Percentiles rank a stretch among this genome's conserved stretches.
Conservation (phyloP, 106 monocot species). For the Narthecium ossifragum region DNA sequence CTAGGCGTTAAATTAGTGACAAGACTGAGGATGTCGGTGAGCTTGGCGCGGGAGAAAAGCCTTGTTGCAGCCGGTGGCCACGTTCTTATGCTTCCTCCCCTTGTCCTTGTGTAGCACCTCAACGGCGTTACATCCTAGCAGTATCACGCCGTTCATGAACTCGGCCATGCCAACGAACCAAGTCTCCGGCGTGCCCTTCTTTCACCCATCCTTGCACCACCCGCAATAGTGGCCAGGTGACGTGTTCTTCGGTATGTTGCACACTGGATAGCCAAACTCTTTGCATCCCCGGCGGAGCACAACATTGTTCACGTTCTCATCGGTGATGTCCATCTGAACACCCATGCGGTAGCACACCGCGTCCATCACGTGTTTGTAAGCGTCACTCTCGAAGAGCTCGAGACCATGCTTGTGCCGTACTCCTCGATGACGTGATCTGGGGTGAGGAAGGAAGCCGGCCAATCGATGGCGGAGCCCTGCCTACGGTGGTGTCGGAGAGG, state of each 20-base stretch:
- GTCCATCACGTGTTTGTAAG: slow-evolving; percentile 42
- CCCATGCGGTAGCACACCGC: slow-evolving; percentile 59
- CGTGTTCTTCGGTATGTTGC: slow-evolving; percentile 40
- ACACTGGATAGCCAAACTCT: slow-evolving; percentile 48
- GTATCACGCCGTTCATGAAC: slow-evolving; percentile 54
- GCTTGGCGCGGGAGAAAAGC: too few relatives aligned
- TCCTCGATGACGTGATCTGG: slow-evolving; percentile 34
- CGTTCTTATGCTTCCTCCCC: slow-evolving; percentile 11
- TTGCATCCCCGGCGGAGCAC: slow-evolving; percentile 51
- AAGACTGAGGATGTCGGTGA: too few relatives aligned
- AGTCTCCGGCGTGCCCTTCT: slow-evolving; percentile 53
- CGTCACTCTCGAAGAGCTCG: slow-evolving; percentile 51
- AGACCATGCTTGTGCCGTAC: slow-evolving; percentile 46
- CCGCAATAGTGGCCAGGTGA: slow-evolving; percentile 62
- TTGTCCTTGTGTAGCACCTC: slow-evolving; percentile 18
- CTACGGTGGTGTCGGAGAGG: slow-evolving; percentile 43
- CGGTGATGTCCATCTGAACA: slow-evolving; percentile 23
- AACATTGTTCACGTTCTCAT: slow-evolving; percentile 39
- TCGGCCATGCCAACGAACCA: slow-evolving; percentile 62
- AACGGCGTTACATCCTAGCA: slow-evolving; percentile 38
- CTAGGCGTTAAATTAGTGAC: too few relatives aligned
- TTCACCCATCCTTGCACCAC: slow-evolving; percentile 51
- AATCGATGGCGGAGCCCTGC: slow-evolving; percentile 56
- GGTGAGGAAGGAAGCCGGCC: slow-evolving; percentile 44
- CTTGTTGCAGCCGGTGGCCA: slow-evolving; percentile 36